Evolutionary conservation across 495 filamentous ascomycete genomes (phyloP).

Genomic region (Trichocladium uniseriatum): DNA sequence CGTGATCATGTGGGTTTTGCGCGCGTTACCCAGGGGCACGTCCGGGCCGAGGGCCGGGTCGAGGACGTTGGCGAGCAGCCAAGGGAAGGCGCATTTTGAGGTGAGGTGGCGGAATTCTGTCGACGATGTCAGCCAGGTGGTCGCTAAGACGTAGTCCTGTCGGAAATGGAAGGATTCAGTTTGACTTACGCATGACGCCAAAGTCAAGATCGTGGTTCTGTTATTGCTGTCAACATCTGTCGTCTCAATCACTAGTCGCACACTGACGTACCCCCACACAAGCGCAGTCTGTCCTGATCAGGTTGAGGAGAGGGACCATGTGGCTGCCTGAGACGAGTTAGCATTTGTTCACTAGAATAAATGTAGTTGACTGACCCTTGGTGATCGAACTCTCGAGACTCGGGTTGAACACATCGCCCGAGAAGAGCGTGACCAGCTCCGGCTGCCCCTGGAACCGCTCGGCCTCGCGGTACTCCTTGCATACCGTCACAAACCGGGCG

Average conservation of each 20-base stretch:
- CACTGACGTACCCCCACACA: conserved; percentile 60
- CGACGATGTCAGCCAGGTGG: too few relatives aligned
- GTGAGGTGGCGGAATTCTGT: conserved; percentile 66
- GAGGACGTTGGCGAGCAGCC: conserved; percentile 77
- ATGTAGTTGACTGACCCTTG: conserved; percentile 45
- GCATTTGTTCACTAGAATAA: background rate
- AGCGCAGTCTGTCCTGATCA: conserved; percentile 62
- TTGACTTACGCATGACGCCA: conserved; percentile 70
- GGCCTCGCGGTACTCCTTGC: conserved; percentile 59
- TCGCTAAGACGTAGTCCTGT: too few relatives aligned
- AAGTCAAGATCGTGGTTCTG: conserved; percentile 91
- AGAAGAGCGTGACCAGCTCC: conserved; percentile 69
- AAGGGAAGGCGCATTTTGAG: conserved; percentile 71
- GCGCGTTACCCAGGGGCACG: conserved; percentile 59
- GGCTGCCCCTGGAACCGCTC: conserved; percentile 51
- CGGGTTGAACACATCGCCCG: conserved; percentile 87
- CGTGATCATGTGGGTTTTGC: conserved; percentile 61
- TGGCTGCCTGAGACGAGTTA: conserved; percentile 46
- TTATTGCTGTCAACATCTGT: conserved; percentile 3
- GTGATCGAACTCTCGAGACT: conserved; percentile 78
- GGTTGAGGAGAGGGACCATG: conserved; percentile 83
- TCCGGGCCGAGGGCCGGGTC: conserved; percentile 66
- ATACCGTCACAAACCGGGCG: conserved; percentile 68
- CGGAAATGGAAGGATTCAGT: too few relatives aligned
- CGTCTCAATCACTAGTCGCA: background rate